Evolutionary conservation across 2,329 filamentous ascomycete species (phyloP).

Genomic region (Clonostachys chloroleuca): DNA sequence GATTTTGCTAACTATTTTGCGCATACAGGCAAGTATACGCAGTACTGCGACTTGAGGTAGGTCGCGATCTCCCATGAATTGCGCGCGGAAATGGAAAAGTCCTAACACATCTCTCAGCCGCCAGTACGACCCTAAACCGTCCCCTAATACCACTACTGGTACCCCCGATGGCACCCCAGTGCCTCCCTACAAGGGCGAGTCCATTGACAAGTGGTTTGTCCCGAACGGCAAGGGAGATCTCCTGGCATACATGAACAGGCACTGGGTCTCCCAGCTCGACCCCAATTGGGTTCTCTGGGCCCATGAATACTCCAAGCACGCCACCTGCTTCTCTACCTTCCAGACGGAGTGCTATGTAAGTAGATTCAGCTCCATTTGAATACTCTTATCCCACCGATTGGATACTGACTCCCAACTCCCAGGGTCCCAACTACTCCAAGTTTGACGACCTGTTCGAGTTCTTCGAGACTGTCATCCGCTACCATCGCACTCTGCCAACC

Average conservation of each 20-base stretch:
- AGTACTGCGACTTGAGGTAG: slow-evolving; percentile 57
- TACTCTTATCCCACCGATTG: no score
- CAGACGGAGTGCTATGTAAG: slow-evolving; percentile 55
- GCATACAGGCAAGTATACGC: slow-evolving; percentile 51
- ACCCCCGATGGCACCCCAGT: slow-evolving; percentile 47
- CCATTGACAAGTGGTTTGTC: slow-evolving; percentile 54
- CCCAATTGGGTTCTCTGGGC: slow-evolving; percentile 59
- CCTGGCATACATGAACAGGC: slow-evolving; percentile 61
- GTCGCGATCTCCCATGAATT: no score
- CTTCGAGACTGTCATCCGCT: slow-evolving; percentile 55
- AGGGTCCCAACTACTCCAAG: slow-evolving; percentile 46
- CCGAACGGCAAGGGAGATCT: slow-evolving; percentile 55
- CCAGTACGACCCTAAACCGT: slow-evolving; percentile 59
- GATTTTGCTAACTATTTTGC: no score
- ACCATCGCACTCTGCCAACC: slow-evolving; percentile 55
- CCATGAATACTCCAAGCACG: slow-evolving; percentile 66
- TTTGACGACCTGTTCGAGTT: slow-evolving; percentile 60
- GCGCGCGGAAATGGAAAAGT: no score
- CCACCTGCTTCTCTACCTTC: slow-evolving; percentile 63
- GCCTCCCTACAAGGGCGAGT: slow-evolving; percentile 51
- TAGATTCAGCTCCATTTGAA: not conserved
- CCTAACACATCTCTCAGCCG: slow-evolving; percentile 17
- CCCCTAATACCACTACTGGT: slow-evolving; percentile 60
- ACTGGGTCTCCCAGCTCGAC: slow-evolving; percentile 54
- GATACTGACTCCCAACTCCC: not conserved